Conservation (phyloP, 164 flowering plant species). For the Saururus chinensis region DNA sequence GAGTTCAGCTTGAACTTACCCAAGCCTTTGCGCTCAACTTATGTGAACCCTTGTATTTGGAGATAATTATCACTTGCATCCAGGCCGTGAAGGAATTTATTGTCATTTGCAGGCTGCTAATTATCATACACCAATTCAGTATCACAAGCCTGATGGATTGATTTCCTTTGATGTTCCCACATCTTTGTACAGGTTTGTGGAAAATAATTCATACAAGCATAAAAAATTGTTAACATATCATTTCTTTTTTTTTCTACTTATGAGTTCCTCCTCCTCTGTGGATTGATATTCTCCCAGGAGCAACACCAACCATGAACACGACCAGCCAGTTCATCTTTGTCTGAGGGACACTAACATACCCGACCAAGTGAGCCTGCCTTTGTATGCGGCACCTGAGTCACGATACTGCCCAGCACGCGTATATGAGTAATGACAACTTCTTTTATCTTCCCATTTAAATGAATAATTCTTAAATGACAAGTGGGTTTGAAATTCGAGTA, state of each 20-base stretch:
- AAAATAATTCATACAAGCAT: no score
- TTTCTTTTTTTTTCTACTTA: neutral
- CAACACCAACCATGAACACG: constrained; percentile 94
- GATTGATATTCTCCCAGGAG: constrained; percentile 37
- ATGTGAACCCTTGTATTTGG: no score
- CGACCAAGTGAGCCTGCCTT: constrained; percentile 61
- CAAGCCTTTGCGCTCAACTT: no score
- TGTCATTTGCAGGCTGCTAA: no score
- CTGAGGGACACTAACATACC: constrained; percentile 69
- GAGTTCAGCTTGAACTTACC: no score
- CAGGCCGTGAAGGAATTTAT: no score
- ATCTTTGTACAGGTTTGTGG: constrained; percentile 79
- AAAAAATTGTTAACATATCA: neutral
- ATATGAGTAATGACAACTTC: constrained; percentile 49
- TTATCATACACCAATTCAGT: constrained; percentile 59
- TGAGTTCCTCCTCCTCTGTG: neutral
- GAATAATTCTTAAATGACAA: neutral
- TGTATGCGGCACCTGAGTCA: constrained; percentile 83
- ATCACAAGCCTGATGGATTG: constrained; percentile 82
- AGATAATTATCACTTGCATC: constrained; percentile 10
- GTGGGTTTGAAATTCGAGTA: neutral
- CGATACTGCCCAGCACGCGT: constrained; percentile 98
- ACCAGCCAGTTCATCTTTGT: constrained; percentile 88
- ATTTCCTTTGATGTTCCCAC: constrained; percentile 89
- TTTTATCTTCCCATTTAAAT: constrained; percentile 2